These are phyloP conservation scores for Vanrija sp. DNA, from an alignment of 1,284 basidiomycete genomes.

Conservation along the genomic window DNA sequence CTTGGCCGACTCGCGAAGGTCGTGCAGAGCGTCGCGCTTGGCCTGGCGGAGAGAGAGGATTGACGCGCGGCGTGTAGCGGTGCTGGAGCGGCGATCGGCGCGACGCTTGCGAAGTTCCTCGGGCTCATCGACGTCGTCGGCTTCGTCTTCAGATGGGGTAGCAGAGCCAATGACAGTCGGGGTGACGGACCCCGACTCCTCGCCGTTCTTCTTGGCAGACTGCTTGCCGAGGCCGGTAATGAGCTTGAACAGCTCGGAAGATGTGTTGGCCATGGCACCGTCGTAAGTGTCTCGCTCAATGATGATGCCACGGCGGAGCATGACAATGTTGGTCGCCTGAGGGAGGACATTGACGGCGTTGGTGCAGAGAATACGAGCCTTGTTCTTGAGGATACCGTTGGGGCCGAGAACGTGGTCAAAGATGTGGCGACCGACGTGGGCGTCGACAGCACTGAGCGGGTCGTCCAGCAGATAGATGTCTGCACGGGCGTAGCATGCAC, in stretches of 20 bases:
- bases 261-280: constrained; percentile 60
- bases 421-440: constrained; percentile 64
- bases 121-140: constrained; percentile 30
- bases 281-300: constrained; percentile 71
- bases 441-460: constrained; percentile 59
- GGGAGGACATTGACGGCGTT: constrained; percentile 78
- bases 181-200: constrained; percentile 52
- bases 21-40: constrained; percentile 46
- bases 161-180: constrained; percentile 33
- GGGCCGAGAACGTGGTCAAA: constrained; percentile 87
- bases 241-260: constrained; percentile 73
- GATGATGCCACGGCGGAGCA: constrained; percentile 78
- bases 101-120: constrained; percentile 32
- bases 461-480: constrained; percentile 59
- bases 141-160: constrained; percentile 25
- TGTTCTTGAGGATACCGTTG: constrained; percentile 73
- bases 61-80: constrained; percentile 41
- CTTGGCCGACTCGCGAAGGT: constrained; percentile 48
- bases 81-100: constrained; percentile 30
- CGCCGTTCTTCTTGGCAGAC: constrained; percentile 35
- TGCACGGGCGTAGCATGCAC: constrained; percentile 57
- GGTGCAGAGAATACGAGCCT: constrained; percentile 83
- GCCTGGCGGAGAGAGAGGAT: constrained; percentile 44
- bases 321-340: constrained; percentile 73
- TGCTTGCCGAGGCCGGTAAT: constrained; percentile 57